Evolutionary conservation across 1,139 yeast genomes (phyloP), one percentile per base, ranked within the genome.

Genomic region (Trichomonascaceae sp.): DNA sequence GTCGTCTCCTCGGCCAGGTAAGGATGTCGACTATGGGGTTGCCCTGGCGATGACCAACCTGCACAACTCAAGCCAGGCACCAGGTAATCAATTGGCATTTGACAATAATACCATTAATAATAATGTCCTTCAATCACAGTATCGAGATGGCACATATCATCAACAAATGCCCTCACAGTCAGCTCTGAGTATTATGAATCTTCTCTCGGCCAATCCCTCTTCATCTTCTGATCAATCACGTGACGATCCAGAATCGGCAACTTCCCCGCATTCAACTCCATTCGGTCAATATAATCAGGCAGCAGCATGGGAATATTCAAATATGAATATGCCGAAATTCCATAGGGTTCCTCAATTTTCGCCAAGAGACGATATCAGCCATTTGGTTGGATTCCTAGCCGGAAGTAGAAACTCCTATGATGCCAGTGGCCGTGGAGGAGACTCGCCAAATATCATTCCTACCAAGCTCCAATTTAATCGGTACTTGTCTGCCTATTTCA

Each of bases 401-500:
- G 17, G 22, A 17, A 3, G 17, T 45, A 46, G 50, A 52, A 15
- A 22, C 54, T 9, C 49, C 43, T 36, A 36, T 36, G 41, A 36
- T 6, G 41, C 41, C 3, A 36, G 12, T 27, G 32, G 17, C 41
- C 41, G 15, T 36, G 15, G 19, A 12, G n/a, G 24, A 13, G 22
- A 19, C 8, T 43, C 27, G 6, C 15, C 22, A 5, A 18, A 19
- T 13, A 27, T 60, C 6, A 51, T 55, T 12, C 71, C 70, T 7
- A 56, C 69, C 6, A 60, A 63, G 30, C 53, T 63, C 20, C 66
- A 62, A 54, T 58, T 68, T 50, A 66, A 69, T 58, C 60, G 68
- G 38, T 69, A 67, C 55, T 56, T 70, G 50, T 54, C 70, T 3
- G 62, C 69, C 5, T 71, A 67, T 60, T 68, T 71, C 58, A 61